Percentiles rank a stretch among this genome's conserved stretches.
Conservation (phyloP, 2,329 filamentous ascomycete genomes). For the Daldinia sp. region DNA sequence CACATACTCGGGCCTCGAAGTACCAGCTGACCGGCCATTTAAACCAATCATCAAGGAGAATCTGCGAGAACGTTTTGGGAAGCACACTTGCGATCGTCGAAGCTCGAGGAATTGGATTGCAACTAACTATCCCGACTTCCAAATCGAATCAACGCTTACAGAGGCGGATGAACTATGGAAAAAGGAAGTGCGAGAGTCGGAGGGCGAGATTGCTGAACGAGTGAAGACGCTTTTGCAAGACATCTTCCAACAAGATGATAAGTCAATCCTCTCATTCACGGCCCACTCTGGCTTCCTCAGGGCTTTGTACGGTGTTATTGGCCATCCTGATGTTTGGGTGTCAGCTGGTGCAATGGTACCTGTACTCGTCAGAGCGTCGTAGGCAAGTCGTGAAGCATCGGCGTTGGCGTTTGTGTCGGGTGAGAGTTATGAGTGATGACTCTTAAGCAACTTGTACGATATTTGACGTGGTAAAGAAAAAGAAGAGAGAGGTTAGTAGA, state of each 20-base stretch:
- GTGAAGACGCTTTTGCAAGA: constrained; percentile 60
- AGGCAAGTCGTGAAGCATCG: not conserved
- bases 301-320: constrained; percentile 58
- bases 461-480: not conserved
- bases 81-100: constrained; percentile 72
- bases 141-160: constrained; percentile 65
- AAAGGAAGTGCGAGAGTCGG: constrained; percentile 61
- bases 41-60: constrained; percentile 68
- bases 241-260: constrained; percentile 57
- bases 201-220: constrained; percentile 59
- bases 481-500: no score
- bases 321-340: constrained; percentile 60
- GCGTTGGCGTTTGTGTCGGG: not conserved
- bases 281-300: constrained; percentile 63
- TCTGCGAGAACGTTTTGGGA: constrained; percentile 69
- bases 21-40: constrained; percentile 55
- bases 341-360: constrained; percentile 66
- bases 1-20: constrained; percentile 60
- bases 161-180: constrained; percentile 68
- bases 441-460: not conserved
- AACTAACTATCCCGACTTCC: constrained; percentile 62
- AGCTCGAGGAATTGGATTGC: constrained; percentile 62
- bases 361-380: constrained; percentile 63
- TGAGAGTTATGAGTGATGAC: not conserved
- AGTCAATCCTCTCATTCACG: constrained; percentile 62